Base-by-base conservation (phyloP, 129 eudicot genomes). In the Daucus carota region DNA sequence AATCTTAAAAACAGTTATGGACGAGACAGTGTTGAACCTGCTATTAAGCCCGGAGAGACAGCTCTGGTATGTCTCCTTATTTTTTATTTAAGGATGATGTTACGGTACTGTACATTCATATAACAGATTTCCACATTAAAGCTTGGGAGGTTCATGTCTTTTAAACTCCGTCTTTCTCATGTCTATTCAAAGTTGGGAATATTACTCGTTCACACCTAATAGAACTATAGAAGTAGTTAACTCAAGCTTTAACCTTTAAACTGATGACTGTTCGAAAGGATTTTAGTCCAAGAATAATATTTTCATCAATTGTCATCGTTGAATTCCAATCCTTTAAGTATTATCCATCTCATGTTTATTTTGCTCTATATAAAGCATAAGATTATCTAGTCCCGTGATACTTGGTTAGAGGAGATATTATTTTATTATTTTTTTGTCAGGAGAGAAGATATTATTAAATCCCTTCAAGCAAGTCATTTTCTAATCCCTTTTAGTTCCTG, bases 1-100 rank as follows among this genome's bases (percentile, higher is more conserved):
- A 71, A 17, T 41, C 29, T 71, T 29, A 28, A n/a, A 67, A 47
- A 76, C 89, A 93, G 98, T 50, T 93, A 90, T 45, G 98, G 93
- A 57, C 86, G 98, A 85, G 98, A 93, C 85, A 74, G 81, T 36
- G 98, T 93, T 76, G 98, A 93, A 85, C 98, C 98, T 77, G 96
- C 96, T 42, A 79, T 75, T 59, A 93, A 93, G 91, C 98, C 98
- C 10, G 98, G 98, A 48, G 97, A 93, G 75, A 62, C 88, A 59
- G 97, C 96, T 80, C 79, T 93, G 98, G 98, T 93, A 76, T 1
- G 89, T 40, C 28, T 70, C 73, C 54, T 70, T 18, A 60, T 77
- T 47, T 40, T 33, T 60, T n/a, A 36, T 68, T 62, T 63, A 22
- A 59, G 44, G 40, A 72, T 70, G 62, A 40, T 76, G 32, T 33